These are phyloP conservation scores for Pyracantha coccinea DNA, from an alignment of 331 rosid genomes.

Conservation along the genomic window DNA sequence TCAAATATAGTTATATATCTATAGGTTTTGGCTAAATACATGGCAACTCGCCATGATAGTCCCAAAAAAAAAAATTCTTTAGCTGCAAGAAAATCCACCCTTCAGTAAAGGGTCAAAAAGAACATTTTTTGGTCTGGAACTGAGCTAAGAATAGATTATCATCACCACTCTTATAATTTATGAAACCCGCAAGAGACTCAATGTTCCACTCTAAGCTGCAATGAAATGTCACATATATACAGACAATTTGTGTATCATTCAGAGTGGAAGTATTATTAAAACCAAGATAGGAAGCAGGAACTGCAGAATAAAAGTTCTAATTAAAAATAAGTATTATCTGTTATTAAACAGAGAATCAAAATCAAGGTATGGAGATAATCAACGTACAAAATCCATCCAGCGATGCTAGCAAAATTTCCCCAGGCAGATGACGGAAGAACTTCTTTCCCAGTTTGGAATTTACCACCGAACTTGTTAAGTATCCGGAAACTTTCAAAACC, in stretches of 20 bases:
- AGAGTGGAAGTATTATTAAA: not conserved
- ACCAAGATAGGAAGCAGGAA: not conserved
- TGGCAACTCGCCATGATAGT: not conserved
- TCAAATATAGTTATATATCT: not conserved
- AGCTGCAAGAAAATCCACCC: not conserved
- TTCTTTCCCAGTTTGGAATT: constrained; percentile 47
- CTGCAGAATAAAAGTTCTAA: not conserved
- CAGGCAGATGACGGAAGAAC: constrained; percentile 39
- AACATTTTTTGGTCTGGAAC: not conserved
- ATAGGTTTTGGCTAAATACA: not conserved
- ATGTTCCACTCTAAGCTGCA: not conserved
- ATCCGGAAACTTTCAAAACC: constrained; percentile 43
- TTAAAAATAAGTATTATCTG: not conserved
- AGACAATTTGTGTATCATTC: not conserved
- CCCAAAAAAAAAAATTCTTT: not conserved
- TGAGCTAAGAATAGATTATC: not conserved
- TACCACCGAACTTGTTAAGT: constrained; percentile 36
- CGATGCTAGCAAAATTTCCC: constrained; percentile 42
- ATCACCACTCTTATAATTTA: not conserved
- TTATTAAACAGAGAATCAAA: not conserved
- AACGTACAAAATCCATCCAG: constrained; percentile 47
- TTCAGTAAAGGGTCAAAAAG: not conserved
- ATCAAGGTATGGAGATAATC: not conserved
- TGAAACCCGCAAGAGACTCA: not conserved
- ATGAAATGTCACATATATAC: not conserved